Evolutionary conservation across 148 eudicot species (phyloP).

Genomic region (Rheum nobile): DNA sequence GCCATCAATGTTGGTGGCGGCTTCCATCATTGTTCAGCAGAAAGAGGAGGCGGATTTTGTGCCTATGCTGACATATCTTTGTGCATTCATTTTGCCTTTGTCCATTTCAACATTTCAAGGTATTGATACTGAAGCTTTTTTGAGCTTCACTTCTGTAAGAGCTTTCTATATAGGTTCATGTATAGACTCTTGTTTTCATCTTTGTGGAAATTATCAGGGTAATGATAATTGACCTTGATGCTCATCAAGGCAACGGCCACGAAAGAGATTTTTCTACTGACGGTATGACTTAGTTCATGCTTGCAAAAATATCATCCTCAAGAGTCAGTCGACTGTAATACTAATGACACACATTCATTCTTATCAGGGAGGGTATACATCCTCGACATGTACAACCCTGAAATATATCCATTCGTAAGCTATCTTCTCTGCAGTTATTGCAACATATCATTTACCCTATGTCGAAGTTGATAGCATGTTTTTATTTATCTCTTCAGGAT

Average conservation of each 20-base stretch:
- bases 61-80: constrained; percentile 86
- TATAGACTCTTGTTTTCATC: constrained; percentile 1
- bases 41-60: constrained; percentile 90
- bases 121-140: constrained; percentile 12
- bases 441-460: neutral
- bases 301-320: neutral
- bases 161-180: neutral
- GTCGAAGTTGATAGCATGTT: neutral
- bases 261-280: constrained; percentile 77
- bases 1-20: constrained; percentile 98
- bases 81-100: constrained; percentile 71
- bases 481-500: constrained; percentile 37
- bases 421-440: constrained; percentile 1
- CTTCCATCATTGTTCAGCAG: constrained; percentile 88
- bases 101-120: constrained; percentile 57
- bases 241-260: constrained; percentile 99
- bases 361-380: constrained; percentile 75
- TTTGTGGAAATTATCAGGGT: constrained; percentile 37
- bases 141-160: neutral
- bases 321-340: neutral
- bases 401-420: constrained; percentile 82
- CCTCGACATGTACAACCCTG: constrained; percentile 82
- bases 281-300: constrained; percentile 27
- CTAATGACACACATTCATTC: neutral
- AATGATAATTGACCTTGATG: constrained; percentile 96